Evolutionary conservation across 2,329 filamentous ascomycete species (phyloP), one percentile per base, ranked within the genome.

Genomic region (Ophiognomonia clavigignenti-juglandacearum): DNA sequence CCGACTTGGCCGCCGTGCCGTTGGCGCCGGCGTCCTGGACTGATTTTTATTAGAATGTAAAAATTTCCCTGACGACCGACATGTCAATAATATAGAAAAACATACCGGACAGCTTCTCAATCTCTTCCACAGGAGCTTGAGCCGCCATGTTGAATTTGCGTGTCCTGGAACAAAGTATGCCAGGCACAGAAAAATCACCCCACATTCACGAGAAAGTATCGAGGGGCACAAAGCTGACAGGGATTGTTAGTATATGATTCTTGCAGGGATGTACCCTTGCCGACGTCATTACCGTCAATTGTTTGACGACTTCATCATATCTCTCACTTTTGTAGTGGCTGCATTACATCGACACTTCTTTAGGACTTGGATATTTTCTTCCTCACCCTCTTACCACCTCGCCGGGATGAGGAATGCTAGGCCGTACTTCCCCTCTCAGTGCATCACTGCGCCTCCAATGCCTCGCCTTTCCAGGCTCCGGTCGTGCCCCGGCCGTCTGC

Each of bases 381-480:
- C 11, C 37, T 35, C 41, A 48, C 26, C 24, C 20, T n/a, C 37
- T 24, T 7, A 16, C 18, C 2, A 27, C 29, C 45, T 29, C 16
- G 57, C 65, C 69, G 71, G 68, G 68, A 82, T 82, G 79, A 80
- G 79, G 79, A 68, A 85, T 84, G 80, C 74, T 72, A 73, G 64
- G 72, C 66, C 73, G 69, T 54, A 62, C 59, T 55, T 39, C 56
- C 51, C 54, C 54, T 44, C 50, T 55, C 55, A 53, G 58, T 53
- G 56, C 63, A 59, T 59, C 59, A 44, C 46, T 52, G 50, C 53
- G 50, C 51, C 45, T 53, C 51, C 48, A 48, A 22, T 11, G n/a
- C 19, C 38, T 44, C 18, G 39, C 43, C n/a, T n/a, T n/a, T 20
- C 24, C 39, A 14, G 35, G 35, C 34, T 29, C 45, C 34, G 35